Percentiles rank a stretch among this genome's conserved stretches.
phyloP scores from a whole-genome alignment of 2,329 filamentous ascomycete genomes.

The Nemania diffusa region DNA sequence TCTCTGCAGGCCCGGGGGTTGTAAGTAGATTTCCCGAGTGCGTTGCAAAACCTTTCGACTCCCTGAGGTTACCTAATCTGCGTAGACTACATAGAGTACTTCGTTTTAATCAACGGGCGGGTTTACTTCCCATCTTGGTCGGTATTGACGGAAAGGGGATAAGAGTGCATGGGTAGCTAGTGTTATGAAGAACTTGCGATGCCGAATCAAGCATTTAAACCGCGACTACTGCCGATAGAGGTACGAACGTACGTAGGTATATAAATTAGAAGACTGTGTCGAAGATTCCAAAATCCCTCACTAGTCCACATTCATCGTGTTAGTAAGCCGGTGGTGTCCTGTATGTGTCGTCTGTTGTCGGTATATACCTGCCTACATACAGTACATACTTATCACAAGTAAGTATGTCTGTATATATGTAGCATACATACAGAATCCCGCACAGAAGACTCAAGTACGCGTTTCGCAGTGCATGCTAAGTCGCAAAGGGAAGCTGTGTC shows the following conservation, averaged over 20 bases:
- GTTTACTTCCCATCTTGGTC: constrained; percentile 12
- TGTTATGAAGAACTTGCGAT: constrained; percentile 17
- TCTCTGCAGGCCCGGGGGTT: too few relatives aligned
- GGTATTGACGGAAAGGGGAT: constrained; percentile 6
- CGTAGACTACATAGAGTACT: neutral
- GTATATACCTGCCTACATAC: too few relatives aligned
- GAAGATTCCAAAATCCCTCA: constrained; percentile 31
- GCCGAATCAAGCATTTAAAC: constrained; percentile 26
- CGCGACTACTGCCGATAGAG: constrained; percentile 32
- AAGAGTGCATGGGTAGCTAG: constrained; percentile 2
- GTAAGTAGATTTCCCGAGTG: neutral
- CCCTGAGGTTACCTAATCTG: neutral
- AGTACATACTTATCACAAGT: too few relatives aligned
- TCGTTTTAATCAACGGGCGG: neutral
- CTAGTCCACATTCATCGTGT: constrained; percentile 23
- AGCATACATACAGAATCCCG: neutral
- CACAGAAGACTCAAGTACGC: neutral
- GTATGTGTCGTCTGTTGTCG: constrained; percentile 10
- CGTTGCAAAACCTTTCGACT: too few relatives aligned
- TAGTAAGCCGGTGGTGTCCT: constrained; percentile 24
- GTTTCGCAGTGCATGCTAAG: constrained; percentile 15
- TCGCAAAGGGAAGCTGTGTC: constrained; percentile 24
- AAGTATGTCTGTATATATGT: too few relatives aligned
- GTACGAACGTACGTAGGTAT: too few relatives aligned
- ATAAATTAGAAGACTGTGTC: constrained; percentile 9